Percentiles rank a stretch among this genome's conserved stretches.
phyloP scores from a whole-genome alignment of 345 rosid species.

The Mangifera indica region DNA sequence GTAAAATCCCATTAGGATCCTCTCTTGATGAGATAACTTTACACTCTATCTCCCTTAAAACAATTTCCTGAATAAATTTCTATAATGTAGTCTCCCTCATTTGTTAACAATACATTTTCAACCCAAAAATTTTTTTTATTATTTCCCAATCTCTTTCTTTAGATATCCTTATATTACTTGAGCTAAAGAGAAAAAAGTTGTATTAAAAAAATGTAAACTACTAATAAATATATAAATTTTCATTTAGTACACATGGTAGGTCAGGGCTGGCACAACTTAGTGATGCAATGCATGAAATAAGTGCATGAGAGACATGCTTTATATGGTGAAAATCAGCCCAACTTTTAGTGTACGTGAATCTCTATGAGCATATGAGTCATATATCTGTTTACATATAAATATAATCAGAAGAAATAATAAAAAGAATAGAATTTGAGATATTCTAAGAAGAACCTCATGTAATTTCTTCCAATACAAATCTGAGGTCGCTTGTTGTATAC shows the following conservation, averaged over 20 bases:
- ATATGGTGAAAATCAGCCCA: background rate
- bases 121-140: background rate
- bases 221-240: too few relatives aligned
- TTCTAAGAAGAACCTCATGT: conserved; percentile 25
- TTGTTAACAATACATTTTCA: too few relatives aligned
- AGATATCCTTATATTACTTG: background rate
- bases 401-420: background rate
- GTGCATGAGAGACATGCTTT: background rate
- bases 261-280: background rate
- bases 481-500: conserved; percentile 27
- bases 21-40: too few relatives aligned
- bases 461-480: conserved; percentile 35
- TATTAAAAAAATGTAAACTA: background rate
- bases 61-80: too few relatives aligned
- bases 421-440: background rate
- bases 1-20: too few relatives aligned
- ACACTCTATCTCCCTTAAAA: too few relatives aligned
- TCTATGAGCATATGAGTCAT: background rate
- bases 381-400: background rate
- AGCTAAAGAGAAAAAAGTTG: background rate
- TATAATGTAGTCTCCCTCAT: too few relatives aligned
- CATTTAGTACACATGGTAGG: background rate
- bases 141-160: background rate
- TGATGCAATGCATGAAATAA: background rate
- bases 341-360: background rate